Evolutionary conservation across 176 grass and related monocot species (phyloP), one percentile per base, ranked within the genome.

Genomic region (Lolium rigidum): DNA sequence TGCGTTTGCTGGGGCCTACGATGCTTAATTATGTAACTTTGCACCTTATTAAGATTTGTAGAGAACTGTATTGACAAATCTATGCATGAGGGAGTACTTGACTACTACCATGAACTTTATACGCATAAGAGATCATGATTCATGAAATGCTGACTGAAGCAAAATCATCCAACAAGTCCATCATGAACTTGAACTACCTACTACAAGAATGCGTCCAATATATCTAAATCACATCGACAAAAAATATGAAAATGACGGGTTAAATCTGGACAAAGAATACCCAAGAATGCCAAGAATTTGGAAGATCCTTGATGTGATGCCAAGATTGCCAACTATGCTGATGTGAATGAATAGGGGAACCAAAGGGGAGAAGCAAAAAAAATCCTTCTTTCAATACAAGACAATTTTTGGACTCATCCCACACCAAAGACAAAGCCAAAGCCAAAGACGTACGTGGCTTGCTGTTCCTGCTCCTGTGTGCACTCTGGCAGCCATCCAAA

Each of bases 271-370:
- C 52, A 55, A 55, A 55, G 50, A 52, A 18, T 16, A 18, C 52
- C 52, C 47, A 49, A 49, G 10, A 49, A 49, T 9, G 47, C 52
- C 54, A 70, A 39, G 38, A 69, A 12, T 58, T 35, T 13, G 59
- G 58, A 80, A 67, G 76, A 67, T 85, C 21, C 22, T 57, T 6
- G 76, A 74, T 63, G 64, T 12, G 14, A 73, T 21, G 66, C 55
- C 79, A 58, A 83, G 12, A 17, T 24, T 49, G 60, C 16, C 15
- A 66, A 46, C 70, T 5, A 52, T 10, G 58, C 5, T 2, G 28
- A 62, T 50, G 67, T 28, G 77, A 80, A 16, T 16, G 26, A 76
- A 72, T 9, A 18, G 25, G 24, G 10, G 76, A 80, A 58, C 74
- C 52, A 73, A 60, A 14, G 41, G 26, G 16, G 39, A 10, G 54